phyloP scores from a whole-genome alignment of 1,284 basidiomycete genomes.

The Caloboletus inedulis region DNA sequence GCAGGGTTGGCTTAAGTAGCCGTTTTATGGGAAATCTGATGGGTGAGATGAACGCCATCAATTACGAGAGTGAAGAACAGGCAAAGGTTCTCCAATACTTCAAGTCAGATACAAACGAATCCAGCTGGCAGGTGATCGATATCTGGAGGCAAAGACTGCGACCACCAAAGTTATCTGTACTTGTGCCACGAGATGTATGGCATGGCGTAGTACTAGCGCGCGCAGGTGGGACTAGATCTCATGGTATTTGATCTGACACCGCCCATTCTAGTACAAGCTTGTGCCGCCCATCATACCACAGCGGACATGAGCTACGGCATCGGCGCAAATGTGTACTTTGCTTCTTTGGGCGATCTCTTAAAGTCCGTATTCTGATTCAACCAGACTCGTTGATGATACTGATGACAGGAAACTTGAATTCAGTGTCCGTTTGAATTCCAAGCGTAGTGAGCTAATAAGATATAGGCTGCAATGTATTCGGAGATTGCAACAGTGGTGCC shows the following conservation, averaged over 20 bases:
- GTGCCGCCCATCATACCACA: conserved; percentile 48
- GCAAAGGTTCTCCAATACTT: neutral
- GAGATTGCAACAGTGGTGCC: neutral
- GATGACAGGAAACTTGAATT: neutral
- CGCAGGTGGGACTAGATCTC: no score
- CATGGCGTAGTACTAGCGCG: no score
- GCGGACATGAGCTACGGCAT: neutral
- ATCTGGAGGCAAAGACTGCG: neutral
- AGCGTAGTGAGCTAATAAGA: neutral
- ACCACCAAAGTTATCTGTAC: neutral
- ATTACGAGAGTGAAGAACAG: neutral
- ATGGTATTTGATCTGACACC: no score
- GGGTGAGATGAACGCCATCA: neutral
- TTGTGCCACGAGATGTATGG: neutral
- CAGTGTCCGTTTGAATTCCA: neutral
- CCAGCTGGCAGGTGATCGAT: neutral
- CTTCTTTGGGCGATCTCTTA: neutral
- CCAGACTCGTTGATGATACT: neutral
- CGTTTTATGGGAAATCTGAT: neutral
- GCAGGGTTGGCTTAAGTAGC: neutral
- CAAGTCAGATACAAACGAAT: neutral
- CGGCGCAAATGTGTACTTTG: neutral
- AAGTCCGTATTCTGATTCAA: neutral
- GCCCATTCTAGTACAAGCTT: no score
- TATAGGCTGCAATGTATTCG: neutral